Evolutionary conservation across 1,139 yeast species (phyloP).

Genomic region (Saccharomycopsis phalli): DNA sequence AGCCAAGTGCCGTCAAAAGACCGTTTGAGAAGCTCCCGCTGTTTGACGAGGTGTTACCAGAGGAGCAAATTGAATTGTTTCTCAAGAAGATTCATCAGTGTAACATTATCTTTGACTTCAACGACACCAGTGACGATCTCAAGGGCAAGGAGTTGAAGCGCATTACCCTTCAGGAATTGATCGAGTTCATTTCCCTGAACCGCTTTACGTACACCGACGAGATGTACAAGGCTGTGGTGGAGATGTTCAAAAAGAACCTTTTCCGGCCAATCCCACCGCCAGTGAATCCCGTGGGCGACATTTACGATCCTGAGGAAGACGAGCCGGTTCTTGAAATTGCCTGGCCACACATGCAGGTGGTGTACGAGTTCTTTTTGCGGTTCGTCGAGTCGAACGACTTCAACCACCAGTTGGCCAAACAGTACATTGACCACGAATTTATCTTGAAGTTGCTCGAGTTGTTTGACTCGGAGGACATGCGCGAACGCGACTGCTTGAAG

Average conservation of each 20-base stretch:
- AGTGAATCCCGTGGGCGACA: constrained; percentile 91
- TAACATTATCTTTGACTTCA: constrained; percentile 86
- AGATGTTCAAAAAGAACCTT: constrained; percentile 81
- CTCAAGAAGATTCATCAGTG: constrained; percentile 90
- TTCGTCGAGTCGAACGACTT: constrained; percentile 94
- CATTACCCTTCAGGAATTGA: constrained; percentile 76
- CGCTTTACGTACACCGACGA: constrained; percentile 83
- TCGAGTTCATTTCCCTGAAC: constrained; percentile 76
- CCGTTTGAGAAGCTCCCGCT: constrained; percentile 77
- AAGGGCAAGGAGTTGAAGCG: constrained; percentile 90
- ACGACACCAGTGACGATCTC: constrained; percentile 86
- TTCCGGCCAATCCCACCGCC: constrained; percentile 98
- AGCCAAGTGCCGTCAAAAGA: constrained; percentile 61
- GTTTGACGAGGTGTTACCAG: constrained; percentile 85
- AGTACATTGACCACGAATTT: constrained; percentile 85
- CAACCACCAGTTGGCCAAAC: constrained; percentile 87
- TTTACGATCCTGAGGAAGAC: constrained; percentile 97
- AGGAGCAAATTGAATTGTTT: constrained; percentile 74
- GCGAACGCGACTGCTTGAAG: constrained; percentile 91
- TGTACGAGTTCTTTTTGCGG: constrained; percentile 85
- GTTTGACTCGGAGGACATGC: constrained; percentile 93
- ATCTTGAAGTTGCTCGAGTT: constrained; percentile 73
- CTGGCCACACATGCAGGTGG: constrained; percentile 99
- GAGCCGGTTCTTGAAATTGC: constrained; percentile 95
- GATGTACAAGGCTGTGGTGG: constrained; percentile 80